These are phyloP conservation scores for Beauveria bassiana DNA, from an alignment of 2,329 filamentous ascomycete species.

Conservation along the genomic window DNA sequence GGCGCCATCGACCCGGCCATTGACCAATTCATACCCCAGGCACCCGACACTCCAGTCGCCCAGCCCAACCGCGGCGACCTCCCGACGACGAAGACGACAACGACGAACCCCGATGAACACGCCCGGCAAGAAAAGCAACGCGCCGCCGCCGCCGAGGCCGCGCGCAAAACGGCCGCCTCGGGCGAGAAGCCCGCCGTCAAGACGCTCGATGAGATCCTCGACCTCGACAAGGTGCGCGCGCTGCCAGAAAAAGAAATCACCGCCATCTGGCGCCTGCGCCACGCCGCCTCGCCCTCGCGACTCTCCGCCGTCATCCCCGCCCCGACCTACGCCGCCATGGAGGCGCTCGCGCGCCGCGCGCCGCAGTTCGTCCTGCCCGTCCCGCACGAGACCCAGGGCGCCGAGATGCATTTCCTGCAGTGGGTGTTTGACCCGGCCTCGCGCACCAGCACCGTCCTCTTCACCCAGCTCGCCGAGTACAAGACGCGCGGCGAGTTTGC, in stretches of 20 bases:
- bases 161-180: slow-evolving; percentile 15
- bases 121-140: slow-evolving; percentile 8
- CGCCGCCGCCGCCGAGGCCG: neutral
- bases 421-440: slow-evolving; percentile 76
- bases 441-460: slow-evolving; percentile 68
- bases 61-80: slow-evolving; percentile 26
- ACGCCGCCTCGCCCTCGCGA: slow-evolving; percentile 62
- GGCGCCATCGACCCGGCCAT: slow-evolving; percentile 46
- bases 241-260: slow-evolving; percentile 78
- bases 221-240: slow-evolving; percentile 66
- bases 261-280: slow-evolving; percentile 81
- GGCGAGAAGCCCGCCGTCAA: slow-evolving; percentile 29
- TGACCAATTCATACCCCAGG: slow-evolving; percentile 24
- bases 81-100: slow-evolving; percentile 19
- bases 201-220: slow-evolving; percentile 51
- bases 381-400: slow-evolving; percentile 58
- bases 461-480: slow-evolving; percentile 90
- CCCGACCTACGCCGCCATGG: slow-evolving; percentile 65
- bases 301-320: slow-evolving; percentile 79
- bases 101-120: slow-evolving; percentile 13
- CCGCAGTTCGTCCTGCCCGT: slow-evolving; percentile 90
- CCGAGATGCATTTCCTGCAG: slow-evolving; percentile 93
- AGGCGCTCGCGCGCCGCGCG: slow-evolving; percentile 60
- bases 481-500: slow-evolving; percentile 86
- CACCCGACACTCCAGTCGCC: slow-evolving; percentile 27